Percentiles rank a stretch among this genome's conserved stretches.
Evolutionary conservation across 768 basidiomycete genomes (phyloP).

Genomic region (Fistulinella prunicolor): DNA sequence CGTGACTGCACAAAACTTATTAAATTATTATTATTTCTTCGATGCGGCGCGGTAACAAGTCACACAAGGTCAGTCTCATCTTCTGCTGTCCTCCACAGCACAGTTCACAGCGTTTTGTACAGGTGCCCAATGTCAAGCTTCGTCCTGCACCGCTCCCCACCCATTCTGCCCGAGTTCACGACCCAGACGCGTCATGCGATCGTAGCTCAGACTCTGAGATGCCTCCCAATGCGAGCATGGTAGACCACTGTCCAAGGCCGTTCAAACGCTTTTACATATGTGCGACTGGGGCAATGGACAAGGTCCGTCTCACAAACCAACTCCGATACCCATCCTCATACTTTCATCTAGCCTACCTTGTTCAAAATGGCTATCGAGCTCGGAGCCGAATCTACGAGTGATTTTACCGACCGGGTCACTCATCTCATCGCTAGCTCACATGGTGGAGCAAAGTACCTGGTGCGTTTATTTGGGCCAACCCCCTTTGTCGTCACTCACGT

Average conservation of each 20-base stretch:
- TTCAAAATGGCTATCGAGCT: slow-evolving; percentile 79
- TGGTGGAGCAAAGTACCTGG: slow-evolving; percentile 82
- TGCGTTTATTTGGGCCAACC: slow-evolving; percentile 30
- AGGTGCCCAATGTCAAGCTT: slow-evolving; percentile 84
- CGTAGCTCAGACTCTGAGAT: slow-evolving; percentile 50
- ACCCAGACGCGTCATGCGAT: slow-evolving; percentile 32
- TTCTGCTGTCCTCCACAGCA: not conserved
- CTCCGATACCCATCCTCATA: slow-evolving; percentile 4
- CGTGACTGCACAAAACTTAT: not conserved
- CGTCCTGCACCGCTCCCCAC: slow-evolving; percentile 53
- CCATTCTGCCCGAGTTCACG: slow-evolving; percentile 12
- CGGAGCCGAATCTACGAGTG: slow-evolving; percentile 64
- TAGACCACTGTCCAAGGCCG: slow-evolving; percentile 60
- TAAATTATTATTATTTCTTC: slow-evolving; percentile 8
- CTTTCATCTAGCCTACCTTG: slow-evolving; percentile 50
- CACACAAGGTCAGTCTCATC: slow-evolving; percentile 48
- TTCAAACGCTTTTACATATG: slow-evolving; percentile 65
- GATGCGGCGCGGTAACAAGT: slow-evolving; percentile 62
- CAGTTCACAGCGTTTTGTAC: not conserved
- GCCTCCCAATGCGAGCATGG: slow-evolving; percentile 42
- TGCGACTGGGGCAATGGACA: slow-evolving; percentile 77
- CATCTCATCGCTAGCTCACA: slow-evolving; percentile 82
- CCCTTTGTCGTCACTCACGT: slow-evolving; percentile 1
- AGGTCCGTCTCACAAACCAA: slow-evolving; percentile 44
- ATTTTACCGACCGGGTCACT: slow-evolving; percentile 84